Conservation (phyloP, 768 basidiomycete species). For the Rhodotorula diobovata region DNA sequence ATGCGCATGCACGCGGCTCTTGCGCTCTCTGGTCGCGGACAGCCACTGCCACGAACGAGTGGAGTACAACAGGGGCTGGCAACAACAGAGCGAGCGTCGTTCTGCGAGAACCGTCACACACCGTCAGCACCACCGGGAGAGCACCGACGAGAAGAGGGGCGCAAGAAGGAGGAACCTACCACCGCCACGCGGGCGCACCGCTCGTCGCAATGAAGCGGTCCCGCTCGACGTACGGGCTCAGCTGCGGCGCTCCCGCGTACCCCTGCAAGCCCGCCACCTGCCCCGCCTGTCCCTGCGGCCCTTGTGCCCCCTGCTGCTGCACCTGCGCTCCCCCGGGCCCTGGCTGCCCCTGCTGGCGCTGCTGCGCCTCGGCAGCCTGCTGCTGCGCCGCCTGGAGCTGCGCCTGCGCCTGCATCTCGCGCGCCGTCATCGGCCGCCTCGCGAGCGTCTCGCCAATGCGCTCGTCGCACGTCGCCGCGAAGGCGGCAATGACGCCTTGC, state of each 20-base stretch:
- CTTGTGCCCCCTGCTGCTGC: background rate
- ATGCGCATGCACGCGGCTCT: too few relatives aligned
- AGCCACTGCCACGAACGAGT: too few relatives aligned
- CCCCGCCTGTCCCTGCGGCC: background rate
- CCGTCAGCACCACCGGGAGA: too few relatives aligned
- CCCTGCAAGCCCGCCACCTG: background rate
- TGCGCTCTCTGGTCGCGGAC: too few relatives aligned
- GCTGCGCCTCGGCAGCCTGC: background rate
- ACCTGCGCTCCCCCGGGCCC: background rate
- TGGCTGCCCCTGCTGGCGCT: background rate
- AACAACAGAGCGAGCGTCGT: too few relatives aligned
- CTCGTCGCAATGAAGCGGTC: background rate
- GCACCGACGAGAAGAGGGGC: too few relatives aligned
- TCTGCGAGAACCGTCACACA: too few relatives aligned
- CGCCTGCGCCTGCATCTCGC: conserved; percentile 26
- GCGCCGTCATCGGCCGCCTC: conserved; percentile 21
- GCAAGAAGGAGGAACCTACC: background rate
- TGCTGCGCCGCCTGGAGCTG: conserved; percentile 4
- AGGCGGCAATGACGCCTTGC: conserved; percentile 21
- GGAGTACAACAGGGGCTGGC: too few relatives aligned
- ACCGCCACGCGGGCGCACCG: background rate
- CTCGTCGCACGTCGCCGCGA: conserved; percentile 33
- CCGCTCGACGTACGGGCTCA: background rate
- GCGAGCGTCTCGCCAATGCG: conserved; percentile 19
- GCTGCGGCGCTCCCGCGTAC: background rate